Evolutionary conservation across 805 yeast species (phyloP).

Genomic region (Hanseniaspora guilliermondii): DNA sequence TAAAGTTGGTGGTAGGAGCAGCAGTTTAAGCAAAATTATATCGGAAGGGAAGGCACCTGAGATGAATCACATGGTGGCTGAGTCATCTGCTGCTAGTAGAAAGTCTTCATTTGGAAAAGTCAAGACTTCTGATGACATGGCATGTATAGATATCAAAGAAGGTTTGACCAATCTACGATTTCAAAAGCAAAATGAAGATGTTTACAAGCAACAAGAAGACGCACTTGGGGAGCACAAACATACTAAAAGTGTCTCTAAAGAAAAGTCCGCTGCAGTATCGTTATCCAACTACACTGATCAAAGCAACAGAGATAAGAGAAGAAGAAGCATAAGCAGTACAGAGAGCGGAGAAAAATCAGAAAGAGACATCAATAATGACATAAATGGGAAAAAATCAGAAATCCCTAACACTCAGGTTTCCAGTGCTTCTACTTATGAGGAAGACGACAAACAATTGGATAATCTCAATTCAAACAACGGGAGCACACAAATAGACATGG

Average conservation of each 20-base stretch:
- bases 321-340: not conserved
- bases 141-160: not conserved
- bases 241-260: slow-evolving; percentile 1
- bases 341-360: not conserved
- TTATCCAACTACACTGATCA: not conserved
- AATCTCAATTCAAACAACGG: not conserved
- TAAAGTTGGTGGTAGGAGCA: not conserved
- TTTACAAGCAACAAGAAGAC: not conserved
- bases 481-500: not conserved
- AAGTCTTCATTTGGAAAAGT: slow-evolving; percentile 1
- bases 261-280: slow-evolving; percentile 1
- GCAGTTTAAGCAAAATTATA: not conserved
- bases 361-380: not conserved
- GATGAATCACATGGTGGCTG: not conserved
- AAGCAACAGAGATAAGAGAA: not conserved
- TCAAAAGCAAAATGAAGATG: not conserved
- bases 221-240: not conserved
- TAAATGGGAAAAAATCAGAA: not conserved
- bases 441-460: not conserved
- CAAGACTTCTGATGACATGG: not conserved
- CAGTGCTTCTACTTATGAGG: not conserved
- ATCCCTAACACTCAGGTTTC: not conserved
- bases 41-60: not conserved
- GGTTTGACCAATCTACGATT: not conserved
- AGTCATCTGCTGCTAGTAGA: not conserved